Percentiles rank a stretch among this genome's conserved stretches.
phyloP scores from a whole-genome alignment of 192 early-diverging fungal species.

The Phycomyces nitens region DNA sequence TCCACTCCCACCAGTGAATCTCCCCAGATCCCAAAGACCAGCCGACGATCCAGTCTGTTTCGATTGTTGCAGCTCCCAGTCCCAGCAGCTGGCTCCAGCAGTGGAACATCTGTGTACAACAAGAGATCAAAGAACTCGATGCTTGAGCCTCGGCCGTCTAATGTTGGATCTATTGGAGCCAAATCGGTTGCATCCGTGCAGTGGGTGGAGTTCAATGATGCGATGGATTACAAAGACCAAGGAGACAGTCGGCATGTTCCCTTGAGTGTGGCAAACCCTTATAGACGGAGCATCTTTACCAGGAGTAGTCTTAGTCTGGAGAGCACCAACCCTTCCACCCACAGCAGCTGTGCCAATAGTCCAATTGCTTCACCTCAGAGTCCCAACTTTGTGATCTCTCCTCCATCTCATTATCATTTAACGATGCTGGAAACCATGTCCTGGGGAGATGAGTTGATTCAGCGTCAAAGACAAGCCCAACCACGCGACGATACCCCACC shows the following conservation, averaged over 20 bases:
- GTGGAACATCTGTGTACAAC: neutral
- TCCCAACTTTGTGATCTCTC: neutral
- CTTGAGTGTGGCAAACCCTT: neutral
- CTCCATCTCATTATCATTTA: neutral
- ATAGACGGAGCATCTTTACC: neutral
- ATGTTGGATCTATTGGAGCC: neutral
- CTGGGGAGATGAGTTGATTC: neutral
- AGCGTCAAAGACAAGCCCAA: neutral
- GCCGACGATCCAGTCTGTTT: neutral
- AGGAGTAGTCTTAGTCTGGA: neutral
- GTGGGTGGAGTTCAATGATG: conserved; percentile 19
- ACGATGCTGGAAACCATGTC: neutral
- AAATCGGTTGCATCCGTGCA: conserved; percentile 14
- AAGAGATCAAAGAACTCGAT: no score
- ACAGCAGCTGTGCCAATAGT: neutral
- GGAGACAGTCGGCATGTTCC: neutral
- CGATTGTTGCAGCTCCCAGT: neutral
- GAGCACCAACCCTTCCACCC: neutral
- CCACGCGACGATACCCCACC: neutral
- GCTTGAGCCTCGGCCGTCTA: neutral
- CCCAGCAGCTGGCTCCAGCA: neutral
- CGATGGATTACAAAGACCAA: conserved; percentile 10
- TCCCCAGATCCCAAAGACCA: neutral
- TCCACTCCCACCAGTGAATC: neutral
- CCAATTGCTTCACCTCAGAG: no score